A percentile compares a stretch with the other conserved stretches of the same genome.
Evolutionary conservation across 2,329 filamentous ascomycete species (phyloP).

Genomic region (Penicillium sp.): DNA sequence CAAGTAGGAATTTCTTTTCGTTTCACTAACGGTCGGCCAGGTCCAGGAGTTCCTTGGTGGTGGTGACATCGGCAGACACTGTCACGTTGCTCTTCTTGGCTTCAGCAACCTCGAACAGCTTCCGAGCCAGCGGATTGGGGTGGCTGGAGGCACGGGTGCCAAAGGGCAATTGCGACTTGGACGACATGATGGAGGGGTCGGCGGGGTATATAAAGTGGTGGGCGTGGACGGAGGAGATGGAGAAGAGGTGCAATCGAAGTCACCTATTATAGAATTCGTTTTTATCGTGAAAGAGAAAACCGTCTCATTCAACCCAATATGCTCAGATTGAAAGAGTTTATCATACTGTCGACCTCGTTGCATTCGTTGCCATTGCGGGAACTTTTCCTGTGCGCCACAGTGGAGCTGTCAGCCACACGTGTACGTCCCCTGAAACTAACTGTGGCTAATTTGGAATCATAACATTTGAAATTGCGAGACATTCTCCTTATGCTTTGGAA

Average conservation of each 20-base stretch:
- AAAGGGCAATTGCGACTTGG: slow-evolving; percentile 44
- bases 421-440: too few relatives aligned
- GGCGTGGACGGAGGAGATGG: background rate
- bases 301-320: background rate
- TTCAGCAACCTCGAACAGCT: slow-evolving; percentile 47
- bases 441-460: background rate
- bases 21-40: slow-evolving; percentile 47
- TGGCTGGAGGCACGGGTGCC: slow-evolving; percentile 41
- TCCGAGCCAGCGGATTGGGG: slow-evolving; percentile 44
- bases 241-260: background rate
- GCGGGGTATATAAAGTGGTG: slow-evolving; percentile 14
- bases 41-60: slow-evolving; percentile 46
- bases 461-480: background rate
- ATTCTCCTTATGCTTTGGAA: background rate
- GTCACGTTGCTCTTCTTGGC: slow-evolving; percentile 50
- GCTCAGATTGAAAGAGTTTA: background rate
- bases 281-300: background rate
- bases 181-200: slow-evolving; percentile 40
- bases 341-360: background rate
- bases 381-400: slow-evolving; percentile 24
- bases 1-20: background rate
- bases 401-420: slow-evolving; percentile 15
- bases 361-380: background rate
- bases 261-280: background rate
- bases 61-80: slow-evolving; percentile 51